Percentiles rank a stretch among this genome's conserved stretches.
Conservation (phyloP, 257 asterid species). For the Paulownia fortunei region DNA sequence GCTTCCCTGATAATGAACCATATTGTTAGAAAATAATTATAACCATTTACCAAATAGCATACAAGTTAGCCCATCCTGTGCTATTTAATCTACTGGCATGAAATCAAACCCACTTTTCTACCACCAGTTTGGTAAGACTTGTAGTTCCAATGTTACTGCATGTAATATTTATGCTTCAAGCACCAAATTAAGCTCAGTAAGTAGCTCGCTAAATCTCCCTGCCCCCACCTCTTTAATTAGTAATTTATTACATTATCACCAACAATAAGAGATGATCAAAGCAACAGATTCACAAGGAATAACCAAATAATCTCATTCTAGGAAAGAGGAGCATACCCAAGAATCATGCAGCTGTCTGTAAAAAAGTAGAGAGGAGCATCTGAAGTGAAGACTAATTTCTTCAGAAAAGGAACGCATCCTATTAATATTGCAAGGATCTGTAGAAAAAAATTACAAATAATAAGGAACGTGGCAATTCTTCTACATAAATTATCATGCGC, state of each 20-base stretch:
- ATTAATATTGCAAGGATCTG: constrained; percentile 87
- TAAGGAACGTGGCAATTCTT: constrained; percentile 3
- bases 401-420: constrained; percentile 89
- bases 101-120: too few relatives aligned
- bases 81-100: too few relatives aligned
- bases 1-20: constrained; percentile 74
- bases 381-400: constrained; percentile 74
- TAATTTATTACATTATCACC: constrained; percentile 11
- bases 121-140: too few relatives aligned
- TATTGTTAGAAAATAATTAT: constrained; percentile 26
- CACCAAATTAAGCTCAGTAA: too few relatives aligned
- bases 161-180: constrained; percentile 12
- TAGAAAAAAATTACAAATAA: constrained; percentile 26
- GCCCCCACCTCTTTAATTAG: background rate
- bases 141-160: too few relatives aligned
- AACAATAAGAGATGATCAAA: background rate
- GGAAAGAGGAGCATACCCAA: constrained; percentile 70
- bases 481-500: background rate
- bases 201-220: background rate
- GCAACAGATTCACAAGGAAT: constrained; percentile 16
- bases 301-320: constrained; percentile 26
- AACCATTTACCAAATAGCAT: background rate
- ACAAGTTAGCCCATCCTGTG: too few relatives aligned
- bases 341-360: constrained; percentile 97
- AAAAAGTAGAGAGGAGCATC: constrained; percentile 97